Base-by-base conservation (phyloP, 495 filamentous ascomycete species). In the Xylaria cubensis region DNA sequence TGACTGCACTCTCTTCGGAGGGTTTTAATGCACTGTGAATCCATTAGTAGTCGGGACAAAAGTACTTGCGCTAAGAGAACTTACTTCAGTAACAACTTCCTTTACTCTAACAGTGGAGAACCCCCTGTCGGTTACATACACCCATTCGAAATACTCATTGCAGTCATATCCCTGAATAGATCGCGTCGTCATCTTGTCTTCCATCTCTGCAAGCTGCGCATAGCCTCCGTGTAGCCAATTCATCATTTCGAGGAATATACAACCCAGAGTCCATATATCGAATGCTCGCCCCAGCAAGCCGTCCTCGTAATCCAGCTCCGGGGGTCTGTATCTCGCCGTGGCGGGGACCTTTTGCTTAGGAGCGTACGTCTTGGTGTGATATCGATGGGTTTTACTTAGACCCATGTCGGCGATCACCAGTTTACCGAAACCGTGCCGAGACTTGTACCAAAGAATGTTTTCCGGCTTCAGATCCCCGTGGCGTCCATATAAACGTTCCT, bases 381-480 rank as follows among this genome's bases (percentile, higher is more conserved):
- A 63, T 32, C 36, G 8, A 42, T 39, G 59, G 19, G 36, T 42
- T 63, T 63, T 63, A 24, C 59, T 42, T 41, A 41, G 19, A 6
- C 59, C 59, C 59, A 63, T 63, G 36, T 63, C 59, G n/a, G 36
- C n/a, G 15, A 63, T 63, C 4, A 63, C 59, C 17, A 63, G 59
- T 4, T 39, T 63, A 1, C 59, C 59, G 1, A 63, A 63, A 24
- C 59, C 59, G 0, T 63, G n/a, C n/a, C n/a, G n/a, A 42, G 59
- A 63, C 13, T 39, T 44, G 13, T 75, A 74, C 66, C 65, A 71
- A 4, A 79, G 64, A 36, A 79, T 75, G 42, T 79, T 79, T 39
- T 75, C 73, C 12, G 77, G 72, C 34, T 79, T 77, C 17, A 79
- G 76, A 59, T 79, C 75, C n/a, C 73, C 75, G 50, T 79, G 77